A percentile compares a stretch with the other conserved stretches of the same genome.
Conservation (phyloP, 2,329 filamentous ascomycete species). For the Canariomyces notabilis region DNA sequence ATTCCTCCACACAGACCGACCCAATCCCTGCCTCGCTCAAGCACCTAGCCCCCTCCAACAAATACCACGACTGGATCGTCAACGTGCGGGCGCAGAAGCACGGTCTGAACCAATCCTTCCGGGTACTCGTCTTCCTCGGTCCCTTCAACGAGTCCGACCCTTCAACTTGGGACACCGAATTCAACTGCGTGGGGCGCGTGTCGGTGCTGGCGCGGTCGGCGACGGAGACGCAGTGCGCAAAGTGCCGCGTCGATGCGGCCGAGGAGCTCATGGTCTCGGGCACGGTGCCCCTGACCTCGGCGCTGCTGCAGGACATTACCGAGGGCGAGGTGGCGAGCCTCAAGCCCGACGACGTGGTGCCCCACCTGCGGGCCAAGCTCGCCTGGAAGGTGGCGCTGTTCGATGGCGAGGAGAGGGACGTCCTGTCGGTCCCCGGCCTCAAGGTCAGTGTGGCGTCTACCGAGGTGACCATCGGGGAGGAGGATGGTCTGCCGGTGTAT, state of each 20-base stretch:
- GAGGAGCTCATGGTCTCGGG: slow-evolving; percentile 25
- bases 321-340: slow-evolving; percentile 23
- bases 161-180: slow-evolving; percentile 35
- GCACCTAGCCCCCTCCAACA: slow-evolving; percentile 27
- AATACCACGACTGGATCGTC: slow-evolving; percentile 47
- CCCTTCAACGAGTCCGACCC: slow-evolving; percentile 26
- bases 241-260: slow-evolving; percentile 22
- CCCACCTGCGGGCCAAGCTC: slow-evolving; percentile 25
- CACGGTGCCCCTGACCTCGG: slow-evolving; percentile 28
- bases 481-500: slow-evolving; percentile 24
- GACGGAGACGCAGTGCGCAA: slow-evolving; percentile 22
- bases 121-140: slow-evolving; percentile 51
- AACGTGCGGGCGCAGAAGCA: slow-evolving; percentile 50
- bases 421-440: slow-evolving; percentile 20
- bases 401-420: slow-evolving; percentile 21
- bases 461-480: slow-evolving; percentile 21
- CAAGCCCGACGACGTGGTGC: slow-evolving; percentile 24
- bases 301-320: slow-evolving; percentile 26
- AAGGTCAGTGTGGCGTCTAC: slow-evolving; percentile 26
- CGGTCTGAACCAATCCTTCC: slow-evolving; percentile 46
- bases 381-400: slow-evolving; percentile 26
- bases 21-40: slow-evolving; percentile 19
- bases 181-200: slow-evolving; percentile 43
- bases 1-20: background rate
- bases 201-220: slow-evolving; percentile 36